Percentiles rank a stretch among this genome's conserved stretches.
These are phyloP conservation scores for Pugionium dolabratum DNA, from an alignment of 345 rosid genomes.

Conservation along the genomic window DNA sequence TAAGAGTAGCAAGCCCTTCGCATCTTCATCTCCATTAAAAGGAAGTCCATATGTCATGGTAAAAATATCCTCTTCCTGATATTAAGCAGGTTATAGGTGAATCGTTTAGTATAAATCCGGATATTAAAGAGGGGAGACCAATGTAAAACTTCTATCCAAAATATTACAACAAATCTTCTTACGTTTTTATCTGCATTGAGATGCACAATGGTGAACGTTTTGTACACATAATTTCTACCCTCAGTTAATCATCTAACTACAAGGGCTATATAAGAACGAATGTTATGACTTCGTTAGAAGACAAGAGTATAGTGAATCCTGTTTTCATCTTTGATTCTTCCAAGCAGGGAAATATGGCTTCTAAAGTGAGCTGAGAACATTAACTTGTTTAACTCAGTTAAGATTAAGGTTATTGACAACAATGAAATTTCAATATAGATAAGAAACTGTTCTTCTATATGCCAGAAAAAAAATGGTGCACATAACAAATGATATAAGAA, in stretches of 20 bases:
- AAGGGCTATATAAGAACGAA: conserved; percentile 13
- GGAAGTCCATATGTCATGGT: conserved; percentile 92
- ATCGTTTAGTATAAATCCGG: conserved; percentile 6
- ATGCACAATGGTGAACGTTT: background rate
- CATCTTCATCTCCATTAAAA: conserved; percentile 74
- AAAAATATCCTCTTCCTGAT: conserved; percentile 93
- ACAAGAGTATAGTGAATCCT: background rate
- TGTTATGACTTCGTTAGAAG: conserved; percentile 4
- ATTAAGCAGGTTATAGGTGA: conserved; percentile 17
- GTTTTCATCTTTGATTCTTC: conserved; percentile 1
- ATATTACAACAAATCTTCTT: conserved; percentile 7
- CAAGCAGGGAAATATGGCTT: conserved; percentile 27
- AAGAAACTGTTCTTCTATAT: background rate
- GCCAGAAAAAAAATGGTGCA: background rate
- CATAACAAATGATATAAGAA: conserved; percentile 14
- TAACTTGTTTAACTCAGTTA: conserved; percentile 20
- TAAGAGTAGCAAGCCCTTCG: conserved; percentile 72
- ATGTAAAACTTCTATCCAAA: conserved; percentile 11
- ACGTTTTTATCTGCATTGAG: conserved; percentile 3
- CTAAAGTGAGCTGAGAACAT: conserved; percentile 16
- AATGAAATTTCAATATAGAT: conserved; percentile 6
- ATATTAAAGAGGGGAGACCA: conserved; percentile 1
- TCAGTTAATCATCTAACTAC: conserved; percentile 5
- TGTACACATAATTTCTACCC: background rate
- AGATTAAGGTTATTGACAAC: conserved; percentile 19